A percentile compares a stretch with the other conserved stretches of the same genome.
Evolutionary conservation across 495 filamentous ascomycete genomes (phyloP).

Genomic region (Eremomyces bilateralis): DNA sequence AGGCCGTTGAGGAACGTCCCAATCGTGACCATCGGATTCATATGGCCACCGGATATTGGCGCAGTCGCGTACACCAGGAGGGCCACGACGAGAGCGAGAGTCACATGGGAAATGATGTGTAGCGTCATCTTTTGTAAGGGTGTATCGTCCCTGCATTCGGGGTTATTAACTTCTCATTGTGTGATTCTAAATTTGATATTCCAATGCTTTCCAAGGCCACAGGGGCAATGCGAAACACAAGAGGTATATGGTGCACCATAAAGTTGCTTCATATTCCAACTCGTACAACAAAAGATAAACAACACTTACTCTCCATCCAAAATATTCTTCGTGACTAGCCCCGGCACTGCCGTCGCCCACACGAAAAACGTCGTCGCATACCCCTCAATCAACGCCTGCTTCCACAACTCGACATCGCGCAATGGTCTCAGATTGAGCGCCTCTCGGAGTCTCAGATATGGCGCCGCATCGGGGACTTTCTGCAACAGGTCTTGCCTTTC

Average conservation of each 20-base stretch:
- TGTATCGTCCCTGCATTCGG: too few species aligned
- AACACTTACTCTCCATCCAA: too few species aligned
- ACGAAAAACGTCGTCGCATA: too few species aligned
- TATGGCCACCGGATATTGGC: slow-evolving; percentile 9
- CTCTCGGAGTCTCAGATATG: slow-evolving; percentile 21
- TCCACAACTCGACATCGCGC: slow-evolving; percentile 23
- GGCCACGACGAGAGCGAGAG: not conserved
- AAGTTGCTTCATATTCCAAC: too few species aligned
- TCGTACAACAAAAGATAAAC: too few species aligned
- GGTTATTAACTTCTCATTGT: too few species aligned
- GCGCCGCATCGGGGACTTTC: slow-evolving; percentile 24
- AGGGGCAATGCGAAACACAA: too few species aligned
- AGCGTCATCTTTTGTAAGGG: not conserved
- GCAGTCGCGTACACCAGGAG: slow-evolving; percentile 6
- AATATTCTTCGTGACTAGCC: too few species aligned
- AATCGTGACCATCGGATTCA: slow-evolving; percentile 12
- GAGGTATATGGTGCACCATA: too few species aligned
- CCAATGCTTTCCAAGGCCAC: too few species aligned
- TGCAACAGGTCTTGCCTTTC: slow-evolving; percentile 18
- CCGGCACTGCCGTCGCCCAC: too few species aligned
- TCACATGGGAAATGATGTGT: not conserved
- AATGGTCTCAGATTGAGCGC: slow-evolving; percentile 21
- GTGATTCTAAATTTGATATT: too few species aligned
- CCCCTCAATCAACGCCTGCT: slow-evolving; percentile 21
- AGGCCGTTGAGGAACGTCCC: slow-evolving; percentile 9